Evolutionary conservation across 768 basidiomycete genomes (phyloP).

Genomic region (Macrolepiota dolichaula): DNA sequence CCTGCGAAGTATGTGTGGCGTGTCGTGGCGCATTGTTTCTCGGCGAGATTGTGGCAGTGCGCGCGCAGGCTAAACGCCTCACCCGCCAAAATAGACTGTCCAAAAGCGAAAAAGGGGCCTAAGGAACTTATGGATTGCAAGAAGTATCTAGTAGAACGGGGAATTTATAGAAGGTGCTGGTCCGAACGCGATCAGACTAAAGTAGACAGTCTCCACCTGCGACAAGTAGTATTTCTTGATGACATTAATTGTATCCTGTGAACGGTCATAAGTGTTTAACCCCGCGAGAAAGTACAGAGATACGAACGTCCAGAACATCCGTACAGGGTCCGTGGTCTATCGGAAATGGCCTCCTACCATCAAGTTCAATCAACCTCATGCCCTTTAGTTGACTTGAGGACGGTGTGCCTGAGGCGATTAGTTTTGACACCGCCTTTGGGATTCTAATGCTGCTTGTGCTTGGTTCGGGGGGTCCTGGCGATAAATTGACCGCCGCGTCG

Average conservation of each 20-base stretch:
- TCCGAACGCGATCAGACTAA: conserved; percentile 64
- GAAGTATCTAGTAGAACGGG: conserved; percentile 1
- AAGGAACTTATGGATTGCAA: neutral
- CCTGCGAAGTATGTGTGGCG: no score
- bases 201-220: conserved; percentile 49
- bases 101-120: no score
- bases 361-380: conserved; percentile 74
- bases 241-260: conserved; percentile 62
- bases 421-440: neutral
- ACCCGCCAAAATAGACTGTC: no score
- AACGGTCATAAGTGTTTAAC: neutral
- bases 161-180: conserved; percentile 5
- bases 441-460: neutral
- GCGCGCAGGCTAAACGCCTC: no score
- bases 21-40: no score
- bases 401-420: neutral
- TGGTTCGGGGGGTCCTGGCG: neutral
- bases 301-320: conserved; percentile 53
- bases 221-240: conserved; percentile 60
- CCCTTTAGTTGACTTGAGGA: conserved; percentile 20
- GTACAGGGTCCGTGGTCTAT: conserved; percentile 70
- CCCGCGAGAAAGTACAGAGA: neutral
- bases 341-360: conserved; percentile 75
- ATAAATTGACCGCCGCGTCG: neutral
- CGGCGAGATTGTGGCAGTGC: no score